Evolutionary conservation across 2,329 filamentous ascomycete genomes (phyloP), one percentile per base, ranked within the genome.

Genomic region (Hypomyces rosellus): DNA sequence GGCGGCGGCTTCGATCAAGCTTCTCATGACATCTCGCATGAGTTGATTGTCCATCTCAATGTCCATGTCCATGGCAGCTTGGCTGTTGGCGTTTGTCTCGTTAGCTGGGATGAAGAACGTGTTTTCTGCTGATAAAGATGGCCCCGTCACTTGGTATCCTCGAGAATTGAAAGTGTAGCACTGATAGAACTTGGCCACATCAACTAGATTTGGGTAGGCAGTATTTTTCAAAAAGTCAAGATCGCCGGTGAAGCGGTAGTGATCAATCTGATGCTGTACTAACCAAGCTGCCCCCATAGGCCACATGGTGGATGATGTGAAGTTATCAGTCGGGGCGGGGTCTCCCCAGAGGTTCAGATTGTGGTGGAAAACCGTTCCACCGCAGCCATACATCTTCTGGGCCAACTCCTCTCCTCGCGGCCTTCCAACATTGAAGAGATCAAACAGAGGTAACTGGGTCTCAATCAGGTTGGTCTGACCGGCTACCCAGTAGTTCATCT

Each of bases 401-500:
- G 63, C 64, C 38, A 64, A 59, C 5, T 61, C 58, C 16, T 61
- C 56, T 7, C 51, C 74, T 53, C 50, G 65, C 14, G 34, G 55
- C 33, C 48, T 62, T 42, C 71, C 46, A 69, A 73, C 38, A 11
- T 40, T 44, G 12, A 54, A 25, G 11, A 54, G 52, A n/a, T 54
- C 52, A 15, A 54, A 54, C 0, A 75, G 51, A 0, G 72, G 69
- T n/a, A 60, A 48, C 38, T 72, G 64, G 5, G 63, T 68, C 49
- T 73, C 68, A 4, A 58, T 46, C 3, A 65, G 51, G 37, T 64
- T 65, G 3, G 64, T 64, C n/a, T 57, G 51, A 15, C 59, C 56
- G 2, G 61, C 58, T 0, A 56, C 55, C 72, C 72, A 75, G 56
- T 76, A 75, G 57, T 75, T 75, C 74, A 76, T 76, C 56, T 76